Conservation (phyloP, 768 basidiomycete genomes). For the Pulveroboletus sp. region DNA sequence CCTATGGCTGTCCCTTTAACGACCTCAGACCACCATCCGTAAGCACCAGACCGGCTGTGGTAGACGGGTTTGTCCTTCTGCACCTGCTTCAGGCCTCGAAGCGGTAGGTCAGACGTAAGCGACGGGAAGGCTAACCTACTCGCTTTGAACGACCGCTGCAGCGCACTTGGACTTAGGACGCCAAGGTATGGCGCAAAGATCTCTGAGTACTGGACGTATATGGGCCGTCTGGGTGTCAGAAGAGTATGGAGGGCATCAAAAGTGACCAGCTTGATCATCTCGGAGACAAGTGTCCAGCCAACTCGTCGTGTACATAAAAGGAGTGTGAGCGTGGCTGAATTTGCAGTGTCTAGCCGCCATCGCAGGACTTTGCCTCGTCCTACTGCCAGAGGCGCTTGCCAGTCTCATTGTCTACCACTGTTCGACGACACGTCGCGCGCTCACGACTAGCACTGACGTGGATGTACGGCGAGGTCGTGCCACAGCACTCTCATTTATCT, state of each 20-base stretch:
- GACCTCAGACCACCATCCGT: constrained; percentile 75
- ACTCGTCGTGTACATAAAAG: too few species aligned
- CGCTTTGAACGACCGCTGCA: constrained; percentile 56
- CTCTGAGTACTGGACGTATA: constrained; percentile 58
- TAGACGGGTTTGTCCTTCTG: constrained; percentile 62
- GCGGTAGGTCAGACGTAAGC: constrained; percentile 1
- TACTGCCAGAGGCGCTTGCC: neutral
- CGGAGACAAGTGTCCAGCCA: too few species aligned
- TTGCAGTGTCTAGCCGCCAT: too few species aligned
- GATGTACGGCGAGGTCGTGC: constrained; percentile 14
- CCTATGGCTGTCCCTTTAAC: constrained; percentile 69
- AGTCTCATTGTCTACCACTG: neutral
- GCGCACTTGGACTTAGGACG: constrained; percentile 43
- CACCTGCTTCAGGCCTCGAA: constrained; percentile 43
- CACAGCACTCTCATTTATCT: constrained; percentile 13
- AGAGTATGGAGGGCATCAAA: constrained; percentile 80
- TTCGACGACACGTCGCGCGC: constrained; percentile 4
- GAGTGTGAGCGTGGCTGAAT: neutral
- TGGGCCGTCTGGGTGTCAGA: constrained; percentile 60
- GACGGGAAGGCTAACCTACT: constrained; percentile 32
- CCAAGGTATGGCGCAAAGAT: constrained; percentile 66
- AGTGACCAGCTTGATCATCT: constrained; percentile 59
- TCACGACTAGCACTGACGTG: constrained; percentile 18
- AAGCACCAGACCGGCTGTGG: constrained; percentile 38
- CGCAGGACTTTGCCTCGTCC: neutral